Percentiles rank a stretch among this genome's conserved stretches.
These are phyloP conservation scores for Mycena capillaripes DNA, from an alignment of 768 basidiomycete genomes.

Conservation along the genomic window DNA sequence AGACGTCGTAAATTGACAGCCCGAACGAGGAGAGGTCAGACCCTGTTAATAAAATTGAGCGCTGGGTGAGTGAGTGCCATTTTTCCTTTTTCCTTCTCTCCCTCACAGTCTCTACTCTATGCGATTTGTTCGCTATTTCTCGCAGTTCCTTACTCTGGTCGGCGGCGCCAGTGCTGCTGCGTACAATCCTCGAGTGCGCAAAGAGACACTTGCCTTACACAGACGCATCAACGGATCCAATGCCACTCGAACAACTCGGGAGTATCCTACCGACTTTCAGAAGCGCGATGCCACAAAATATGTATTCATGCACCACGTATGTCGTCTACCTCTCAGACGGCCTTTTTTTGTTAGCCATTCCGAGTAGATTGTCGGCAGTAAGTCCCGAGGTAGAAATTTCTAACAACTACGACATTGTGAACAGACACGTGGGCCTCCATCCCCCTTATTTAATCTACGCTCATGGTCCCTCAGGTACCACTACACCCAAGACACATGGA, in stretches of 20 bases:
- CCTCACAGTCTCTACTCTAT: not conserved
- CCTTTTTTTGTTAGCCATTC: not conserved
- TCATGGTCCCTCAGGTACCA: conserved; percentile 48
- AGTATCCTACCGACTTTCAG: conserved; percentile 46
- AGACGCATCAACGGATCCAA: not conserved
- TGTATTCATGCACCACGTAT: conserved; percentile 67
- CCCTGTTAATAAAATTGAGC: too few relatives aligned
- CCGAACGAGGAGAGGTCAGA: too few relatives aligned
- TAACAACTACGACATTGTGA: not conserved
- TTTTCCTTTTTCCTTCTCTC: too few relatives aligned
- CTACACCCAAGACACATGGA: conserved; percentile 57
- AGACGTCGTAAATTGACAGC: too few relatives aligned
- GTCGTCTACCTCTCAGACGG: conserved; percentile 33
- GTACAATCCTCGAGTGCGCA: too few relatives aligned
- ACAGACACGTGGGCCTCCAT: conserved; percentile 57
- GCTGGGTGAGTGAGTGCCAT: too few relatives aligned
- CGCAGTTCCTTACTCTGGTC: not conserved
- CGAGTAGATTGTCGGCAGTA: conserved; percentile 62
- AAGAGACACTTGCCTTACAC: not conserved
- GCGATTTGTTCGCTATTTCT: not conserved
- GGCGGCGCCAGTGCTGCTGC: too few relatives aligned
- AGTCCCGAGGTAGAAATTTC: conserved; percentile 33
- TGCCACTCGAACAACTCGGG: not conserved
- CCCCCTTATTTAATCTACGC: not conserved
- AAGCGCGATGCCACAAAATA: conserved; percentile 62